A percentile compares a stretch with the other conserved stretches of the same genome.
Conservation (phyloP, 2,329 filamentous ascomycete species). For the Taxawa tesnikishii region DNA sequence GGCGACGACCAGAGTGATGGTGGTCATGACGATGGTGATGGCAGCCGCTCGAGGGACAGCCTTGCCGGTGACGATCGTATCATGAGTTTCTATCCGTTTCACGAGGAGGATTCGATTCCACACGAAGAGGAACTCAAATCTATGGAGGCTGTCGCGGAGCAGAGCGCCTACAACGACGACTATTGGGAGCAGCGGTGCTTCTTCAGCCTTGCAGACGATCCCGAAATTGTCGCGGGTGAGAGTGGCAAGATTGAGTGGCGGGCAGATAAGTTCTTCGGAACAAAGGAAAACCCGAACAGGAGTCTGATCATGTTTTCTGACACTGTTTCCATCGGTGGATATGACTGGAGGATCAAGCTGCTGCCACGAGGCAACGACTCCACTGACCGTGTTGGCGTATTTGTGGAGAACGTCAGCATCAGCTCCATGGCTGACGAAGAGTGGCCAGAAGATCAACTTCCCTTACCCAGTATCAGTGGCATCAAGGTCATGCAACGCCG, state of each 20-base stretch:
- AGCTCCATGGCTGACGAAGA: conserved; percentile 11
- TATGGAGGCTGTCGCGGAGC: conserved; percentile 37
- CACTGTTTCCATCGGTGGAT: conserved; percentile 42
- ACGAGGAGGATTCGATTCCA: conserved; percentile 43
- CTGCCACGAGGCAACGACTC: conserved; percentile 50
- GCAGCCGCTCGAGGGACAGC: conserved; percentile 5
- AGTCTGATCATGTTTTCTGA: conserved; percentile 47
- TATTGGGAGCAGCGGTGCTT: conserved; percentile 49
- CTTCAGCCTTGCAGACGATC: conserved; percentile 43
- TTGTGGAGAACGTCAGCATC: conserved; percentile 48
- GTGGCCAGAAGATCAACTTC: conserved; percentile 13
- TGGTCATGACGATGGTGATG: conserved; percentile 16
- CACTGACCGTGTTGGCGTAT: conserved; percentile 42
- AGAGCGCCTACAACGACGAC: conserved; percentile 45
- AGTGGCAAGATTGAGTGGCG: conserved; percentile 47
- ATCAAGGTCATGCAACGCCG: conserved; percentile 24
- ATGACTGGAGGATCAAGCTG: conserved; percentile 55
- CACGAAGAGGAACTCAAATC: conserved; percentile 46
- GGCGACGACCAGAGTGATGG: conserved; percentile 14
- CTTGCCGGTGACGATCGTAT: conserved; percentile 11
- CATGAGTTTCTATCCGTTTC: conserved; percentile 38
- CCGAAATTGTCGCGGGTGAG: conserved; percentile 41
- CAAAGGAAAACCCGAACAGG: conserved; percentile 46
- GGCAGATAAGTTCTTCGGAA: conserved; percentile 47
- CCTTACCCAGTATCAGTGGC: conserved; percentile 16